A percentile compares a stretch with the other conserved stretches of the same genome.
Conservation (phyloP, 805 yeast genomes). For the Ogataea populi-albae region DNA sequence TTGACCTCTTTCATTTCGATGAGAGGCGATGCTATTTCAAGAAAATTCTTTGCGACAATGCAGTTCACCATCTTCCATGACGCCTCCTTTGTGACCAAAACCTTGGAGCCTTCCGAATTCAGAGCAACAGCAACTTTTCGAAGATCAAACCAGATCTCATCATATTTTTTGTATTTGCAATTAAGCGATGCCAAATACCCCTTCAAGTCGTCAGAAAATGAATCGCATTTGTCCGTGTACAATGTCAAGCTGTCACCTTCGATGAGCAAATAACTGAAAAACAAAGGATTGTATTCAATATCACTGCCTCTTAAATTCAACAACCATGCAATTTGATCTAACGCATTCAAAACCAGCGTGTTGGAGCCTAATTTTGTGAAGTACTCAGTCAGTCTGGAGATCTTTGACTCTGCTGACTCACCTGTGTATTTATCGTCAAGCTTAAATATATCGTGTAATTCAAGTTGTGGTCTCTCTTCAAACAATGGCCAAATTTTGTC, state of each 20-base stretch:
- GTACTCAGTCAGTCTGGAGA: conserved; percentile 44
- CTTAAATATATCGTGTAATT: conserved; percentile 46
- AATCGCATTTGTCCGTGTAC: conserved; percentile 37
- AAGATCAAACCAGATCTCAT: conserved; percentile 44
- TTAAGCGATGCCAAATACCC: conserved; percentile 41
- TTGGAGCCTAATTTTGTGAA: conserved; percentile 28
- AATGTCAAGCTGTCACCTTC: conserved; percentile 38
- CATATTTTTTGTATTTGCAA: conserved; percentile 44
- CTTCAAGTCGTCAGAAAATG: conserved; percentile 26
- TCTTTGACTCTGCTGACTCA: conserved; percentile 55
- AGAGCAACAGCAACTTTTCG: conserved; percentile 34
- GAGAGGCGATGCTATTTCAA: conserved; percentile 54
- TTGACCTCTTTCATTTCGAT: conserved; percentile 52
- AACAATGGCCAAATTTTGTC: conserved; percentile 49
- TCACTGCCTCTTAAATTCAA: conserved; percentile 68
- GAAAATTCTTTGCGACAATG: conserved; percentile 36
- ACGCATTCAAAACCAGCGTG: conserved; percentile 40
- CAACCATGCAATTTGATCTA: conserved; percentile 92
- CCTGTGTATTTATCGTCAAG: conserved; percentile 63
- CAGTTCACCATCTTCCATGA: conserved; percentile 69
- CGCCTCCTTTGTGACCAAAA: conserved; percentile 54
- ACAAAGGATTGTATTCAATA: conserved; percentile 54
- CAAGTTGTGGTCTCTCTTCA: conserved; percentile 61
- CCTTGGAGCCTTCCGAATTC: conserved; percentile 23
- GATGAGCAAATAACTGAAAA: conserved; percentile 49